These are phyloP conservation scores for Metarhizium brunneum DNA, from an alignment of 2,329 filamentous ascomycete genomes.

Conservation along the genomic window DNA sequence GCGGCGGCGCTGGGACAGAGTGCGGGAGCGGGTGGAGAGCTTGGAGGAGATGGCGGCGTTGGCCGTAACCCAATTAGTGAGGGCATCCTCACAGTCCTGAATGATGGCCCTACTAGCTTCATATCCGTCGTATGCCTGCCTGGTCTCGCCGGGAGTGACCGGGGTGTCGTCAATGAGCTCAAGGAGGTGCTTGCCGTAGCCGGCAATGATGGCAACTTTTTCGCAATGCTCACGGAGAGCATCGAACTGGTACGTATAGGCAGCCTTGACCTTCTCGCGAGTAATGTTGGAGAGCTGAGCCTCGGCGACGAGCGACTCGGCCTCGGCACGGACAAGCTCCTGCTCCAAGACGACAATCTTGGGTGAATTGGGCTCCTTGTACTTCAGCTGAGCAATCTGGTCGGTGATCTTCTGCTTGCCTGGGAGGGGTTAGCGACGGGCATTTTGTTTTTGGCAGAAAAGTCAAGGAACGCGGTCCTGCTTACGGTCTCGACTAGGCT, in stretches of 20 bases:
- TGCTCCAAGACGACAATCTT: slow-evolving; percentile 97
- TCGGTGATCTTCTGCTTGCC: slow-evolving; percentile 99
- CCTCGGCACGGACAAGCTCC: slow-evolving; percentile 95
- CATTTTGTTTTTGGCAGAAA: not conserved
- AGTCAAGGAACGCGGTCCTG: slow-evolving; percentile 6
- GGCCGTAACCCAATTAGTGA: slow-evolving; percentile 93
- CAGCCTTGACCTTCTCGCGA: slow-evolving; percentile 97
- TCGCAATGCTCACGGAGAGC: slow-evolving; percentile 95
- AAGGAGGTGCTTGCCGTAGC: slow-evolving; percentile 95
- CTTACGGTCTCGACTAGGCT: slow-evolving; percentile 93
- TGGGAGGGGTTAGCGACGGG: slow-evolving; percentile 24
- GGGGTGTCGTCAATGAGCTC: slow-evolving; percentile 95
- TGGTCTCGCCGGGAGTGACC: slow-evolving; percentile 93
- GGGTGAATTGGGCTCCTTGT: slow-evolving; percentile 97
- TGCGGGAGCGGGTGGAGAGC: slow-evolving; percentile 79
- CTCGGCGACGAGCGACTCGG: slow-evolving; percentile 96
- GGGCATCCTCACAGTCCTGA: slow-evolving; percentile 93
- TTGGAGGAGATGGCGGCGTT: slow-evolving; percentile 83
- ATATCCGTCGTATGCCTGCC: slow-evolving; percentile 92
- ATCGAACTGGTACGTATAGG: slow-evolving; percentile 97
- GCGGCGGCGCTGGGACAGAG: slow-evolving; percentile 74
- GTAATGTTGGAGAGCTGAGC: slow-evolving; percentile 99
- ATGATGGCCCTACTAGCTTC: slow-evolving; percentile 98
- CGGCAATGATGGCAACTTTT: slow-evolving; percentile 95
- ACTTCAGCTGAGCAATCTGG: slow-evolving; percentile 97